Conservation (phyloP, 805 yeast genomes). For the Saturnispora kantuleensis region DNA sequence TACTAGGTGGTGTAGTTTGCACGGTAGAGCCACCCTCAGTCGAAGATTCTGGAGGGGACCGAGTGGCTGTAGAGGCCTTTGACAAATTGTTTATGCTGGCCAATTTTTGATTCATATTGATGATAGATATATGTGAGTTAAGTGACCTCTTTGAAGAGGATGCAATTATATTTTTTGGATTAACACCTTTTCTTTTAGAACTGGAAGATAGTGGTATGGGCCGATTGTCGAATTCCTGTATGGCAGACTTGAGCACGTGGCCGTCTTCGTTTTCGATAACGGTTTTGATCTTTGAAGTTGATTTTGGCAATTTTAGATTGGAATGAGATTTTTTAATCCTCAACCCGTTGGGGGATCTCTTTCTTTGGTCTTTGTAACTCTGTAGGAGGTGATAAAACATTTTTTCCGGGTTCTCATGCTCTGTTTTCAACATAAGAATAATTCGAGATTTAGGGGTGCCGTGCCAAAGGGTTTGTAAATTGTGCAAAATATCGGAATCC, state of each 20-base stretch:
- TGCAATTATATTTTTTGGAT: constrained; percentile 24
- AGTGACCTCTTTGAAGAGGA: constrained; percentile 41
- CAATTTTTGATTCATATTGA: constrained; percentile 12
- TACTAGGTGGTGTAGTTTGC: no score
- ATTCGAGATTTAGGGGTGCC: constrained; percentile 33
- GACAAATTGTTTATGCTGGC: constrained; percentile 7
- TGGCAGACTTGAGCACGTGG: constrained; percentile 18
- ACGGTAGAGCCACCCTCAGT: no score
- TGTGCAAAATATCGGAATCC: constrained; percentile 42
- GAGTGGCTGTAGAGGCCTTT: background rate
- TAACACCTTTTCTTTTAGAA: background rate
- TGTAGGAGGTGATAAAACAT: constrained; percentile 28
- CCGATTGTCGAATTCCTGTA: constrained; percentile 7
- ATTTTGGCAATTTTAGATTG: constrained; percentile 16
- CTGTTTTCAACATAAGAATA: constrained; percentile 19
- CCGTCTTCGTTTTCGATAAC: constrained; percentile 28
- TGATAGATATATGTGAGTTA: constrained; percentile 21
- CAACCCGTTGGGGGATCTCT: constrained; percentile 1
- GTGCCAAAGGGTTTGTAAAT: constrained; percentile 49
- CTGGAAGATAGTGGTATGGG: background rate
- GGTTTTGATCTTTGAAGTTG: constrained; percentile 26
- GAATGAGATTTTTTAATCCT: background rate
- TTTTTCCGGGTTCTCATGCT: constrained; percentile 25
- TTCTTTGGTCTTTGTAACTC: constrained; percentile 20
- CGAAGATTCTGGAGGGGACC: no score